Percentiles rank a stretch among this genome's conserved stretches.
Evolutionary conservation across 2,329 filamentous ascomycete genomes (phyloP).

Genomic region (Orbilia brochopaga): DNA sequence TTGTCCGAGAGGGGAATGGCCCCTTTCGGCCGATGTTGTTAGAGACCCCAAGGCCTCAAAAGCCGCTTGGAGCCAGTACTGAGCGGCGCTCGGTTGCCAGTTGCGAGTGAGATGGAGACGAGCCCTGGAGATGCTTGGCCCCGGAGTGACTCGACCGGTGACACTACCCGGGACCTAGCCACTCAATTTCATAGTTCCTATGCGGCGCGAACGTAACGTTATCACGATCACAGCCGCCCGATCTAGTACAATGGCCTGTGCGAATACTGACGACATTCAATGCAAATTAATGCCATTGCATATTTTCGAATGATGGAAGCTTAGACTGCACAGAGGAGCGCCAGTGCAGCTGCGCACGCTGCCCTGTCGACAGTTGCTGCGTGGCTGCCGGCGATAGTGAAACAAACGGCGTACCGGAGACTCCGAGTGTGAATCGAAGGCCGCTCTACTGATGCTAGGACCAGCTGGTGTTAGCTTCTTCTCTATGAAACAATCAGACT

Average conservation of each 20-base stretch:
- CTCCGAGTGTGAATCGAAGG: slow-evolving; percentile 27
- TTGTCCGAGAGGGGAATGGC: slow-evolving; percentile 12
- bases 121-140: slow-evolving; percentile 20
- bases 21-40: slow-evolving; percentile 8
- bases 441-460: slow-evolving; percentile 13
- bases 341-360: slow-evolving; percentile 10
- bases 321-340: slow-evolving; percentile 5
- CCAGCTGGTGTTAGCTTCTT: slow-evolving; percentile 18
- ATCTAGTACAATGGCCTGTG: slow-evolving; percentile 20
- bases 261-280: slow-evolving; percentile 6
- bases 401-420: slow-evolving; percentile 36
- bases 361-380: slow-evolving; percentile 11
- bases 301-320: neutral
- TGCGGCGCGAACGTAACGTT: slow-evolving; percentile 19
- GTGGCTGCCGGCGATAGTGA: slow-evolving; percentile 6
- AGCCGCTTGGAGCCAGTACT: slow-evolving; percentile 15
- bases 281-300: slow-evolving; percentile 18
- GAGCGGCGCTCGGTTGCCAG: slow-evolving; percentile 20
- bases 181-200: slow-evolving; percentile 29
- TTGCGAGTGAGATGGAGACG: slow-evolving; percentile 4
- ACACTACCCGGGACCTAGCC: slow-evolving; percentile 19
- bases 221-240: slow-evolving; percentile 26
- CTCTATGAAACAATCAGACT: slow-evolving; percentile 27
- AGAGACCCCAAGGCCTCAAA: slow-evolving; percentile 3
- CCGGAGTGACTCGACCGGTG: neutral